Evolutionary conservation across 306 rosid genomes (phyloP).

Genomic region (Biancaea sappan): DNA sequence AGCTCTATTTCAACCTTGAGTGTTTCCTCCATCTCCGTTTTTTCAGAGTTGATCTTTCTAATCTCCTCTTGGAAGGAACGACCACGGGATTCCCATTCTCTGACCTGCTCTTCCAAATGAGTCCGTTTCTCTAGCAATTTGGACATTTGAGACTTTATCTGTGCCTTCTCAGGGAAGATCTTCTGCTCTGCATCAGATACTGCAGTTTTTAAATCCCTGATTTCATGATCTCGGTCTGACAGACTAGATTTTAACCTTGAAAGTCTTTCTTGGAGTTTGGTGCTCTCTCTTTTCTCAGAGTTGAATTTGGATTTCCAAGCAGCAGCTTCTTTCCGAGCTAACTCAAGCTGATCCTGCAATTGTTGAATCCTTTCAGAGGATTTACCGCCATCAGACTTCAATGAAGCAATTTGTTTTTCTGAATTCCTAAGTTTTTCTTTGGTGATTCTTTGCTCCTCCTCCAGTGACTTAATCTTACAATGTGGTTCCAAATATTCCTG

Average conservation of each 20-base stretch:
- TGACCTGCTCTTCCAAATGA: conserved; percentile 32
- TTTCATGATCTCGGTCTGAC: conserved; percentile 75
- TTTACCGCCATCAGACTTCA: conserved; percentile 46
- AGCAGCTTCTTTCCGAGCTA: conserved; percentile 58
- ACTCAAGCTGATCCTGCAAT: conserved; percentile 65
- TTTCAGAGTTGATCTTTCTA: conserved; percentile 67
- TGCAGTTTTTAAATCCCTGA: conserved; percentile 78
- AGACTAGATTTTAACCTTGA: conserved; percentile 65
- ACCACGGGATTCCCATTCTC: conserved; percentile 1
- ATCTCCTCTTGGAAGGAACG: conserved; percentile 55
- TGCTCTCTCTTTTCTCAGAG: conserved; percentile 62
- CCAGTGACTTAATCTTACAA: conserved; percentile 39
- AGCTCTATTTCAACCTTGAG: conserved; percentile 42
- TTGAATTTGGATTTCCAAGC: conserved; percentile 70
- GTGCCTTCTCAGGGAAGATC: conserved; percentile 88
- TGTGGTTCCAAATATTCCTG: conserved; percentile 17
- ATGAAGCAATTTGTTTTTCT: conserved; percentile 49
- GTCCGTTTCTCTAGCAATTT: conserved; percentile 50
- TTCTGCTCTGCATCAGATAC: conserved; percentile 97
- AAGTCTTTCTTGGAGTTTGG: conserved; percentile 64
- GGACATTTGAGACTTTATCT: conserved; percentile 60
- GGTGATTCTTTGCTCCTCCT: conserved; percentile 52
- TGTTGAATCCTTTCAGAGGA: conserved; percentile 44
- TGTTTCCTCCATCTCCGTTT: conserved; percentile 44
- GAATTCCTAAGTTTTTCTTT: conserved; percentile 48